Evolutionary conservation across 2,329 filamentous ascomycete genomes (phyloP).

Genomic region (Corniculantispora saksenae): DNA sequence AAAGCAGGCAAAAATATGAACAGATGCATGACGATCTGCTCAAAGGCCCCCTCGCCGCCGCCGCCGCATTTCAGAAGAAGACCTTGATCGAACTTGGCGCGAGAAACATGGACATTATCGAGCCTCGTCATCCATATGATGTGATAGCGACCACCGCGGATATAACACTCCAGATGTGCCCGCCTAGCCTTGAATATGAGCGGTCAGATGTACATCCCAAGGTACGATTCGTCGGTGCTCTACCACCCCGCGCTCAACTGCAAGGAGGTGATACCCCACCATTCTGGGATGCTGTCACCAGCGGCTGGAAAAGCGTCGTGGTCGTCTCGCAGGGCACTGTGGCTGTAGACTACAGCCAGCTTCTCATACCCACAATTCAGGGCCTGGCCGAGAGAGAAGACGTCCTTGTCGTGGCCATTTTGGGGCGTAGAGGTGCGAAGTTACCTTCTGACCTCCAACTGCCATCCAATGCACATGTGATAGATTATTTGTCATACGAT

Average conservation of each 20-base stretch:
- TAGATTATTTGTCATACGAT: constrained; percentile 52
- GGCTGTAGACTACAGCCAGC: constrained; percentile 38
- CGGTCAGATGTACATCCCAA: constrained; percentile 37
- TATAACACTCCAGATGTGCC: constrained; percentile 39
- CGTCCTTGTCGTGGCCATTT: constrained; percentile 34
- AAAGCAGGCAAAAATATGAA: constrained; percentile 37
- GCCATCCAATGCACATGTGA: constrained; percentile 43
- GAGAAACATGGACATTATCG: constrained; percentile 25
- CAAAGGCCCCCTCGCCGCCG: background rate
- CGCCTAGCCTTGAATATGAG: constrained; percentile 41
- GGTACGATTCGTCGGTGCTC: constrained; percentile 45
- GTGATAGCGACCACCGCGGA: constrained; percentile 34
- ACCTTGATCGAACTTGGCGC: background rate
- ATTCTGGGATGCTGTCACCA: constrained; percentile 48
- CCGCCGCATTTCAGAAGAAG: background rate
- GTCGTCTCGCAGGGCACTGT: constrained; percentile 51
- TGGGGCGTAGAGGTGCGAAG: constrained; percentile 29
- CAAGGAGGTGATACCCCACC: constrained; percentile 35
- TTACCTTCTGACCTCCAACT: constrained; percentile 31
- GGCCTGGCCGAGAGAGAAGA: constrained; percentile 45
- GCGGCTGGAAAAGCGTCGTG: constrained; percentile 41
- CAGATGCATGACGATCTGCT: constrained; percentile 21
- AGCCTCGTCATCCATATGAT: constrained; percentile 31
- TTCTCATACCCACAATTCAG: constrained; percentile 47
- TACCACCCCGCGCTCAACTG: constrained; percentile 35